These are phyloP conservation scores for Phytophthora agathidicida DNA, from an alignment of 352 stramenopile genomes.

Conservation along the genomic window DNA sequence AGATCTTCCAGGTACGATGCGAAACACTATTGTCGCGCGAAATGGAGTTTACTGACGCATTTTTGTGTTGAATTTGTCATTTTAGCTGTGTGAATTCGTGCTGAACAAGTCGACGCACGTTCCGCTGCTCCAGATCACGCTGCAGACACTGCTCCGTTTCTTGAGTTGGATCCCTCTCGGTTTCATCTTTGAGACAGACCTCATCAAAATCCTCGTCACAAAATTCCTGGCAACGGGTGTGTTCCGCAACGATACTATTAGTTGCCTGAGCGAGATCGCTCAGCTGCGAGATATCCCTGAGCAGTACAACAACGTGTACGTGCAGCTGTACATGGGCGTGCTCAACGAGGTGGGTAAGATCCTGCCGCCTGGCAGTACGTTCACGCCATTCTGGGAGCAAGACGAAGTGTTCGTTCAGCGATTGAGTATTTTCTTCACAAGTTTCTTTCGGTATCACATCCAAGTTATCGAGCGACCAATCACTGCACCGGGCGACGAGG, in stretches of 20 bases:
- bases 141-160: constrained; percentile 98
- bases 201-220: constrained; percentile 95
- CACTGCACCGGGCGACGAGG: constrained; percentile 75
- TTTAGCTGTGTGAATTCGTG: constrained; percentile 97
- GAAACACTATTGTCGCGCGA: neutral
- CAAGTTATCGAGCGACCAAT: constrained; percentile 94
- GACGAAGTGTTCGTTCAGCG: constrained; percentile 98
- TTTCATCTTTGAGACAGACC: constrained; percentile 98
- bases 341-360: constrained; percentile 93
- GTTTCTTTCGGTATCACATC: constrained; percentile 95
- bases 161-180: constrained; percentile 98
- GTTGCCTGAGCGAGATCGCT: constrained; percentile 98
- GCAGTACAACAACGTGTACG: constrained; percentile 95
- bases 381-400: constrained; percentile 93
- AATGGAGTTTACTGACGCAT: neutral
- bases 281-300: constrained; percentile 91
- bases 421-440: constrained; percentile 97
- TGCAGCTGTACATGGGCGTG: constrained; percentile 95
- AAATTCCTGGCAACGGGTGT: constrained; percentile 95
- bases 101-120: constrained; percentile 94
- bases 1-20: constrained; percentile 92
- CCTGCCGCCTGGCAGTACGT: constrained; percentile 91
- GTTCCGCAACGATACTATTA: constrained; percentile 98
- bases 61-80: neutral
- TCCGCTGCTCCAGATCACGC: constrained; percentile 94